Conservation (phyloP, 2,329 filamentous ascomycete genomes). For the Boeremia exigua region DNA sequence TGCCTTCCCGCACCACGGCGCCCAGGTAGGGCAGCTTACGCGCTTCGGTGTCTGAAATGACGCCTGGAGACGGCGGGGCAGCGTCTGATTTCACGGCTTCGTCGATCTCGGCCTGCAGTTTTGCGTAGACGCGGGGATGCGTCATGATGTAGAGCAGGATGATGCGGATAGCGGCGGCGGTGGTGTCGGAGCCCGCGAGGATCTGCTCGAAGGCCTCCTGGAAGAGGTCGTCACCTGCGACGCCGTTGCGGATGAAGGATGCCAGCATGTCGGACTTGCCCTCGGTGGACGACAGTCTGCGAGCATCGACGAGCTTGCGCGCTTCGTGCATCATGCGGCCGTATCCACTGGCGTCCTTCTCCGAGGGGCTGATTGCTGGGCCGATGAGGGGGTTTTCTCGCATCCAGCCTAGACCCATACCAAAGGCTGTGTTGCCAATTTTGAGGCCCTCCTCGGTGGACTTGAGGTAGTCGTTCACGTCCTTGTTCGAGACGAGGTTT, state of each 20-base stretch:
- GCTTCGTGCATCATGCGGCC: slow-evolving; percentile 44
- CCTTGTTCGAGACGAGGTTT: slow-evolving; percentile 57
- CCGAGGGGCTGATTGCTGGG: slow-evolving; percentile 37
- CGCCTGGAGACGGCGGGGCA: slow-evolving; percentile 37
- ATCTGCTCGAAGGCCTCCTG: slow-evolving; percentile 54
- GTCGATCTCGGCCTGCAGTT: slow-evolving; percentile 56
- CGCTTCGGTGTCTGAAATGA: slow-evolving; percentile 58
- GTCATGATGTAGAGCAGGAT: slow-evolving; percentile 61
- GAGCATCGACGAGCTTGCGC: slow-evolving; percentile 43
- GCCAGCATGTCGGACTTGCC: slow-evolving; percentile 61
- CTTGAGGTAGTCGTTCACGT: slow-evolving; percentile 55
- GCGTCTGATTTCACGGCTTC: slow-evolving; percentile 46
- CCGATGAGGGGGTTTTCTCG: slow-evolving; percentile 33
- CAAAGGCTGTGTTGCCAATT: slow-evolving; percentile 37
- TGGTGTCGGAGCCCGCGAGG: slow-evolving; percentile 65
- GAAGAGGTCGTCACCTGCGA: slow-evolving; percentile 51
- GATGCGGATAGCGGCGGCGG: slow-evolving; percentile 61
- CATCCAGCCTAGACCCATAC: slow-evolving; percentile 37
- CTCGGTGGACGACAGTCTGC: slow-evolving; percentile 53
- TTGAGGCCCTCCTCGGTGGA: slow-evolving; percentile 50
- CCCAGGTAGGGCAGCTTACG: slow-evolving; percentile 52
- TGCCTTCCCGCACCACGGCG: slow-evolving; percentile 56
- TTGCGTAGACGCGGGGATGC: slow-evolving; percentile 55
- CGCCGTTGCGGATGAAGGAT: slow-evolving; percentile 57
- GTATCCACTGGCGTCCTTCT: slow-evolving; percentile 45